Evolutionary conservation across 768 basidiomycete genomes (phyloP).

Genomic region (Trametes coccinea): DNA sequence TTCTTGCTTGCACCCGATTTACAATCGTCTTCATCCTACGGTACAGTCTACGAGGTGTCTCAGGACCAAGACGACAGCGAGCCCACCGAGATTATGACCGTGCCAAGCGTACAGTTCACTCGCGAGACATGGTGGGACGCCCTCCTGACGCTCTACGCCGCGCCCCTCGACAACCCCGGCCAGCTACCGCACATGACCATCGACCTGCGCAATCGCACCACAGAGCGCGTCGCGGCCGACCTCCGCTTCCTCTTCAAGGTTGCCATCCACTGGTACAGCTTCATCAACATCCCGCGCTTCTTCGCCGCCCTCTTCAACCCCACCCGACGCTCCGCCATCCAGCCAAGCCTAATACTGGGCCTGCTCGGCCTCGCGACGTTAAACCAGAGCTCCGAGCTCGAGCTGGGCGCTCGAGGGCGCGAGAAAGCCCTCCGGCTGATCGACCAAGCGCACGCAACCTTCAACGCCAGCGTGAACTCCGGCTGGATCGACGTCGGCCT

Average conservation of each 20-base stretch:
- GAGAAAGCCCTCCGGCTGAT: slow-evolving; percentile 58
- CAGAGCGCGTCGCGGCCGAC: slow-evolving; percentile 50
- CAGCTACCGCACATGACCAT: background rate
- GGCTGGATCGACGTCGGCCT: slow-evolving; percentile 73
- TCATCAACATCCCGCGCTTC: slow-evolving; percentile 70
- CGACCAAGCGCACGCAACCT: slow-evolving; percentile 65
- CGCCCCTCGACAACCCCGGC: slow-evolving; percentile 30
- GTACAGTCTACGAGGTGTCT: background rate
- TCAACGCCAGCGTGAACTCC: slow-evolving; percentile 70
- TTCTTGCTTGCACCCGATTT: background rate
- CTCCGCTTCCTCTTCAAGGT: slow-evolving; percentile 62
- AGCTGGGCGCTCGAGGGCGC: slow-evolving; percentile 46
- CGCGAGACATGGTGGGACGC: slow-evolving; percentile 82
- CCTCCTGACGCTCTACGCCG: slow-evolving; percentile 53
- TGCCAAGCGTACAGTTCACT: slow-evolving; percentile 64
- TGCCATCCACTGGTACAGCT: slow-evolving; percentile 72
- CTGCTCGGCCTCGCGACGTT: slow-evolving; percentile 63
- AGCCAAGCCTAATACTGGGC: slow-evolving; percentile 64
- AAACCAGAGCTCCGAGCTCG: slow-evolving; percentile 67
- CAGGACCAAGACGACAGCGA: background rate
- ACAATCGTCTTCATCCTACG: slow-evolving; percentile 10
- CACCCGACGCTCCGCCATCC: slow-evolving; percentile 49
- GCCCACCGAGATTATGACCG: slow-evolving; percentile 26
- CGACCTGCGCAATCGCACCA: slow-evolving; percentile 45
- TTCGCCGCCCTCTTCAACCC: slow-evolving; percentile 59